Evolutionary conservation across 164 flowering plant genomes (phyloP), one percentile per base, ranked within the genome.

Genomic region (Liquidambar formosana): DNA sequence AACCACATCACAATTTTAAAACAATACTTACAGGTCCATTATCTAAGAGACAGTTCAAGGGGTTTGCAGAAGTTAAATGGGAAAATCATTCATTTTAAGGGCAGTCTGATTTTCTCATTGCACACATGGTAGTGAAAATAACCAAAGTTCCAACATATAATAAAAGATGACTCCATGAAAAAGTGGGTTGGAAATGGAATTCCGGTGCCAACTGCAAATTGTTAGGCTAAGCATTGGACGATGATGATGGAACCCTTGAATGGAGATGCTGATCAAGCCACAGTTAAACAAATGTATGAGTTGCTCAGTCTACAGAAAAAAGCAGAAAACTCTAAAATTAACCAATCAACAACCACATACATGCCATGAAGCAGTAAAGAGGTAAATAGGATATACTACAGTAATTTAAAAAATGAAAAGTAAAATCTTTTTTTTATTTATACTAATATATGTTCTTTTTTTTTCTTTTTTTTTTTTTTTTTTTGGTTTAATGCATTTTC

Each of bases 341-440:
- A 21, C 38, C 33, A 57, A 57, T 57, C 60, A 57, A 57, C 57
- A 53, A 53, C 53, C n/a, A 49, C n/a, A 16, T 49, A 49, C 53
- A 49, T 12, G n/a, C 41, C 14, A 49, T 8, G 3, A 49, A 49
- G 19, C 15, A 49, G 53, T 49, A 49, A 49, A 49, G n/a, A 13
- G n/a, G 53, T 49, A 10, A 16, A 49, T 49, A 15, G 53, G n/a
- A 49, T 15, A 2, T 18, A 13, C 1, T 33, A 33, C 41, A 33
- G 4, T 6, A 33, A n/a, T n/a, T 6, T 33, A 33, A 33, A 33
- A 33, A 6, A 6, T 6, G 41, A 6, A 33, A n/a, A n/a, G n/a
- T n/a, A n/a, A n/a, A n/a, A n/a, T n/a, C n/a, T n/a, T n/a, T n/a
- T n/a, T n/a, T n/a, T 33, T 33, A 6, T 33, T 33, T 33, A 33